Evolutionary conservation across 176 grass and related monocot species (phyloP).

Genomic region (Oryza brachyantha): DNA sequence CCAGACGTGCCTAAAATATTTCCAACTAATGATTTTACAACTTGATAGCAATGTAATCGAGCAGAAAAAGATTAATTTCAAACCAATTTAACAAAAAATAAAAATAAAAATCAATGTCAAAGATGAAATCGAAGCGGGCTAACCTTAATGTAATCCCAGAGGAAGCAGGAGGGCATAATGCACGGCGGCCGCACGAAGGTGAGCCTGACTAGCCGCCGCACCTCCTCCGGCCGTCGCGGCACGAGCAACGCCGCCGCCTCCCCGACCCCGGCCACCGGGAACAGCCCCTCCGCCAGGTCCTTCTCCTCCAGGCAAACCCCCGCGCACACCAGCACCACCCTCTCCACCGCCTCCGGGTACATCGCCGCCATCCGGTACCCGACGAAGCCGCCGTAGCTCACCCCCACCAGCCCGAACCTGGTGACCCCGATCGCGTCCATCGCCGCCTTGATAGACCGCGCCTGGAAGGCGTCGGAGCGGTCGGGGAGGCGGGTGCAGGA

Average conservation of each 20-base stretch:
- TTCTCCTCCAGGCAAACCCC: slow-evolving; percentile 91
- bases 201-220: slow-evolving; percentile 68
- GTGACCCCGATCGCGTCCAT: slow-evolving; percentile 55
- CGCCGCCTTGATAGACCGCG: slow-evolving; percentile 54
- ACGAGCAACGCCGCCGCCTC: slow-evolving; percentile 69
- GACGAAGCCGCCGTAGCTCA: slow-evolving; percentile 91
- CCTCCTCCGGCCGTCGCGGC: slow-evolving; percentile 69
- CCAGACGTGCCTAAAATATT: not conserved
- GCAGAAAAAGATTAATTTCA: not conserved
- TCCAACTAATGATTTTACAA: not conserved
- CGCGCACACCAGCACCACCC: slow-evolving; percentile 52
- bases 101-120: not conserved
- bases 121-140: not conserved
- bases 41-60: not conserved
- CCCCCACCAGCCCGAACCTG: slow-evolving; percentile 57
- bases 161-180: slow-evolving; percentile 87
- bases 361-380: slow-evolving; percentile 64
- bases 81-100: slow-evolving; percentile 3
- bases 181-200: slow-evolving; percentile 66
- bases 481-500: slow-evolving; percentile 57
- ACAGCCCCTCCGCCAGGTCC: slow-evolving; percentile 67
- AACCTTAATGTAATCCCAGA: slow-evolving; percentile 93
- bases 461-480: slow-evolving; percentile 77
- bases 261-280: slow-evolving; percentile 51
- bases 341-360: slow-evolving; percentile 61